Percentiles rank a stretch among this genome's conserved stretches.
phyloP scores from a whole-genome alignment of 163 green algal species.

The Coccomyxa subellipsoidea region DNA sequence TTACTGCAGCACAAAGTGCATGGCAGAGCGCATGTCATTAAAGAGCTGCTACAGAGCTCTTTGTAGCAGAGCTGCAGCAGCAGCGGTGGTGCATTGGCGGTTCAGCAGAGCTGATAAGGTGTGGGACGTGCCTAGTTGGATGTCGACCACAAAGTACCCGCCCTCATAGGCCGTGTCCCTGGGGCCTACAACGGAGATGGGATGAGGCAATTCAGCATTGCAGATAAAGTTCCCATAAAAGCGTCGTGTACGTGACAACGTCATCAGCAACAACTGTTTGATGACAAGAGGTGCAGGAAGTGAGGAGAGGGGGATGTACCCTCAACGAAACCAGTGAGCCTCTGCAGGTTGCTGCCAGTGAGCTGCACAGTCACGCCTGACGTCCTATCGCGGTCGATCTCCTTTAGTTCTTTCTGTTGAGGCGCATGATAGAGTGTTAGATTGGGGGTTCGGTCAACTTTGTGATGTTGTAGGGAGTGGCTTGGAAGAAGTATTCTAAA shows the following conservation, averaged over 20 bases:
- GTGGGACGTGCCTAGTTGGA: constrained; percentile 41
- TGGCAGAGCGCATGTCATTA: too few relatives aligned
- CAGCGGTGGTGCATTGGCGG: too few relatives aligned
- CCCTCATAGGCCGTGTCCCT: constrained; percentile 63
- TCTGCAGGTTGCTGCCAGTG: constrained; percentile 38
- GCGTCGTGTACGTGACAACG: too few relatives aligned
- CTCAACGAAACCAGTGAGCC: constrained; percentile 47
- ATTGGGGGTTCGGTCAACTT: too few relatives aligned
- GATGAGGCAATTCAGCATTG: too few relatives aligned
- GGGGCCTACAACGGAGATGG: constrained; percentile 41
- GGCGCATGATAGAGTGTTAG: neutral
- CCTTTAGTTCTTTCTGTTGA: constrained; percentile 63
- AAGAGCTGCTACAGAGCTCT: too few relatives aligned
- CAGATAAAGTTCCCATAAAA: too few relatives aligned
- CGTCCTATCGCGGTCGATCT: constrained; percentile 58
- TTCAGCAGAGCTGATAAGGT: neutral
- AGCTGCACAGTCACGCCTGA: constrained; percentile 57
- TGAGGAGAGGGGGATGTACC: constrained; percentile 25
- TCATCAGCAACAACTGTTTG: neutral
- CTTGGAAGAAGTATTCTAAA: too few relatives aligned
- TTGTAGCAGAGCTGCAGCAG: too few relatives aligned
- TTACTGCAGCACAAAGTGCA: too few relatives aligned
- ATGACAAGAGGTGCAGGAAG: neutral
- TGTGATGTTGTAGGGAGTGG: too few relatives aligned
- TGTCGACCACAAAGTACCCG: constrained; percentile 63